These are phyloP conservation scores for Lotmaria passim DNA, from an alignment of 208 protist species.

Conservation along the genomic window DNA sequence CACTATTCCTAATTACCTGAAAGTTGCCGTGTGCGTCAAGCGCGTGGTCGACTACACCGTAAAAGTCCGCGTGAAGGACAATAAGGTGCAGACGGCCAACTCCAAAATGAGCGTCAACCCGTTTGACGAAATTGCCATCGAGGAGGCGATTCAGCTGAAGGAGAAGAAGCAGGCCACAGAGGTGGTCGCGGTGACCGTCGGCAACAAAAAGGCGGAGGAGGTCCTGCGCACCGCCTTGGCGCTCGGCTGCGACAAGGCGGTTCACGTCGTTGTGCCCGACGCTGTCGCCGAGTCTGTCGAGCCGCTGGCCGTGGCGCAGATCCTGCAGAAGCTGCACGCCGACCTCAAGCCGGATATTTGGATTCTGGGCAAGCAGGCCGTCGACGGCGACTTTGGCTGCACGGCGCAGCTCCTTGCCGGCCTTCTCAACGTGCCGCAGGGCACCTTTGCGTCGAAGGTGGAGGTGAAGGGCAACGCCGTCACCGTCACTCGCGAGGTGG, in stretches of 20 bases:
- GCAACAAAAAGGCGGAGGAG: constrained; percentile 89
- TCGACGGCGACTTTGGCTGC: constrained; percentile 95
- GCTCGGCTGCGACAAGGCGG: constrained; percentile 95
- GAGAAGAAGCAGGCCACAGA: constrained; percentile 91
- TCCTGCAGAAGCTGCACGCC: constrained; percentile 91
- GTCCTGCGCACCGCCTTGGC: constrained; percentile 94
- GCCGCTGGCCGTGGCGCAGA: constrained; percentile 92
- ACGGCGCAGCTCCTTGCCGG: constrained; percentile 95
- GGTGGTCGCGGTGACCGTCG: constrained; percentile 94
- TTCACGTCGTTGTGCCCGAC: constrained; percentile 91
- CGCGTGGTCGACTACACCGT: constrained; percentile 97
- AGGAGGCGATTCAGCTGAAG: constrained; percentile 96
- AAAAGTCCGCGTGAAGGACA: constrained; percentile 95
- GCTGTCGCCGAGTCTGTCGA: constrained; percentile 75
- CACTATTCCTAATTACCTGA: constrained; percentile 68
- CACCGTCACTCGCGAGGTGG: constrained; percentile 94
- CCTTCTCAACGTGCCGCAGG: constrained; percentile 94
- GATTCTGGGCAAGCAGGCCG: constrained; percentile 96
- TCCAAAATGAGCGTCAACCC: constrained; percentile 98
- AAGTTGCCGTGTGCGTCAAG: constrained; percentile 96
- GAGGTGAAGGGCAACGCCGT: constrained; percentile 73
- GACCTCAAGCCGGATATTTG: constrained; percentile 89
- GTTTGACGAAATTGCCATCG: constrained; percentile 96
- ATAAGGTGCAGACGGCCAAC: constrained; percentile 94
- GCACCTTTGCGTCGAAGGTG: constrained; percentile 93